Evolutionary conservation across 1,284 basidiomycete genomes (phyloP).

Genomic region (Cutaneotrichosporon curvatum): DNA sequence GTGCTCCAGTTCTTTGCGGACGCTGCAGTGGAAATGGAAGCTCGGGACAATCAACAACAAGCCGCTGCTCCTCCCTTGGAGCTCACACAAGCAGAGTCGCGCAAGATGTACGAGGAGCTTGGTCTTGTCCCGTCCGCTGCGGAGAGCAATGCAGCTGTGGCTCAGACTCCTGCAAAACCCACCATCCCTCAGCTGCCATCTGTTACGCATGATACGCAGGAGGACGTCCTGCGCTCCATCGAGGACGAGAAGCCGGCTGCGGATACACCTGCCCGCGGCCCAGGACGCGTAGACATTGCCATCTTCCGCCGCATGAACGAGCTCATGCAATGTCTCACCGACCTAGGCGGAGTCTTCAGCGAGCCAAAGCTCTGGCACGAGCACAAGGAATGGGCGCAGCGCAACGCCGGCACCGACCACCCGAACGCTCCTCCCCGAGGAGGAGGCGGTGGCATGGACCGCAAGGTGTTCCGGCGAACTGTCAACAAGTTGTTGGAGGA

Average conservation of each 20-base stretch:
- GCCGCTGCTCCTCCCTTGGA: neutral
- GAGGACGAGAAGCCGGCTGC: neutral
- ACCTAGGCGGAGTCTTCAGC: conserved; percentile 25
- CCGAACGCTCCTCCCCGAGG: conserved; percentile 25
- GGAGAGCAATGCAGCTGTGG: neutral
- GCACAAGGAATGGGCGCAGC: conserved; percentile 27
- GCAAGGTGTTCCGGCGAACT: conserved; percentile 23
- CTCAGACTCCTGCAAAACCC: neutral
- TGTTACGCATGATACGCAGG: neutral
- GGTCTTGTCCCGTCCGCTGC: too few relatives aligned
- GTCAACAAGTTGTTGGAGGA: conserved; percentile 21
- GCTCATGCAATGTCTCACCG: conserved; percentile 25
- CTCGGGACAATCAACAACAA: too few relatives aligned
- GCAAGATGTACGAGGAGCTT: too few relatives aligned
- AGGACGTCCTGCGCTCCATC: conserved; percentile 3
- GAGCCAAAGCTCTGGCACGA: conserved; percentile 22
- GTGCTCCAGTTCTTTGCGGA: too few relatives aligned
- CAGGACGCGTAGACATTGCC: conserved; percentile 26
- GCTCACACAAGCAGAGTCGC: neutral
- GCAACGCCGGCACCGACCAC: conserved; percentile 32
- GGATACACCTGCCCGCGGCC: neutral
- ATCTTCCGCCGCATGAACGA: conserved; percentile 28
- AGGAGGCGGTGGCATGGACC: conserved; percentile 31
- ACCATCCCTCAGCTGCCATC: neutral
- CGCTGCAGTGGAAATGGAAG: too few relatives aligned